phyloP scores from a whole-genome alignment of 495 filamentous ascomycete genomes.

The Penicillium bovifimosum region DNA sequence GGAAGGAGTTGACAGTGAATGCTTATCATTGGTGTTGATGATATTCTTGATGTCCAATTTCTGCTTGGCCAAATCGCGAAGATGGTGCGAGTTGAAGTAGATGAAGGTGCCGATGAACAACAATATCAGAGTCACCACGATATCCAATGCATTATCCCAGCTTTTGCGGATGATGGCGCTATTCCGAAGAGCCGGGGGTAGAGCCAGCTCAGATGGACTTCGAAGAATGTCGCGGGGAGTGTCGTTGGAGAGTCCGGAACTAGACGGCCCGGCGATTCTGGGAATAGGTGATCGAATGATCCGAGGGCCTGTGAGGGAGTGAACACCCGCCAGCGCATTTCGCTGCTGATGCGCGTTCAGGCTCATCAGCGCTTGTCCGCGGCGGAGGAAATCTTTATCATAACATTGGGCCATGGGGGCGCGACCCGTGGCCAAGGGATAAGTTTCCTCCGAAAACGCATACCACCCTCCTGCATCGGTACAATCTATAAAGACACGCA shows the following conservation, averaged over 20 bases:
- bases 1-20: conserved; percentile 39
- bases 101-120: conserved; percentile 44
- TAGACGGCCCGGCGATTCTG: conserved; percentile 30
- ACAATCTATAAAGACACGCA: conserved; percentile 78
- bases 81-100: conserved; percentile 45
- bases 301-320: conserved; percentile 41
- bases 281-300: conserved; percentile 31
- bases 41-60: conserved; percentile 51
- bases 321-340: conserved; percentile 49
- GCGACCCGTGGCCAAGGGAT: conserved; percentile 72
- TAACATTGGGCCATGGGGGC: conserved; percentile 61
- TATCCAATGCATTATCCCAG: conserved; percentile 48
- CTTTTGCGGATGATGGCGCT: conserved; percentile 52
- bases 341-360: conserved; percentile 40
- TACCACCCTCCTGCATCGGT: conserved; percentile 87
- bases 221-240: conserved; percentile 37
- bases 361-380: conserved; percentile 38
- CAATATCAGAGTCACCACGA: conserved; percentile 43
- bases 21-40: conserved; percentile 41
- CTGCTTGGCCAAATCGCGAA: conserved; percentile 45
- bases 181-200: conserved; percentile 41
- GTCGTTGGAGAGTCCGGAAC: conserved; percentile 33
- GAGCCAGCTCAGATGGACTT: conserved; percentile 38
- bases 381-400: conserved; percentile 50
- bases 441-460: conserved; percentile 81